Percentiles rank a stretch among this genome's conserved stretches.
phyloP scores from a whole-genome alignment of 352 stramenopile species.

The Pythium coloratum region DNA sequence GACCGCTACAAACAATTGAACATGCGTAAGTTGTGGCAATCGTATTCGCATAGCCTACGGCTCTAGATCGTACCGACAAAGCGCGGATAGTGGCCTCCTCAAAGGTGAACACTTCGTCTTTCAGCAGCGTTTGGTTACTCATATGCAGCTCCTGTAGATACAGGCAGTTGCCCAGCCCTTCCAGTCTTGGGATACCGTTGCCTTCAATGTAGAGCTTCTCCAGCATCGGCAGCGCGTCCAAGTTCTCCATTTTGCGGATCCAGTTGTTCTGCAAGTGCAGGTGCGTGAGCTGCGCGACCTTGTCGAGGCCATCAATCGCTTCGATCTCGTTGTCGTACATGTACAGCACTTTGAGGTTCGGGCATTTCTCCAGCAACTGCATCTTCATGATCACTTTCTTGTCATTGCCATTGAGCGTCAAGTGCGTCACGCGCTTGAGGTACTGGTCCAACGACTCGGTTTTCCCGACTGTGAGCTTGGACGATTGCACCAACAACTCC shows the following conservation, averaged over 20 bases:
- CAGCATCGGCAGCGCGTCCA: slow-evolving; percentile 40
- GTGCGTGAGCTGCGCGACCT: slow-evolving; percentile 55
- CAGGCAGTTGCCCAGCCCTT: slow-evolving; percentile 44
- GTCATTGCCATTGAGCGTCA: slow-evolving; percentile 56
- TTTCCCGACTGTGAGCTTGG: slow-evolving; percentile 70
- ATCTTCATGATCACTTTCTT: slow-evolving; percentile 52
- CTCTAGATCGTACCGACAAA: slow-evolving; percentile 34
- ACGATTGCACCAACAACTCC: slow-evolving; percentile 58
- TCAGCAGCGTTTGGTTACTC: slow-evolving; percentile 51
- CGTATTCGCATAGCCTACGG: too few species aligned
- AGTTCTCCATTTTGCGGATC: slow-evolving; percentile 49
- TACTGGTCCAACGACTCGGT: slow-evolving; percentile 62
- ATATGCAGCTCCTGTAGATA: slow-evolving; percentile 67
- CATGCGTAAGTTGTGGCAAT: background rate
- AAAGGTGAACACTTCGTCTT: slow-evolving; percentile 40
- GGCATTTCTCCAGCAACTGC: slow-evolving; percentile 61
- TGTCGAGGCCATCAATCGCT: slow-evolving; percentile 52
- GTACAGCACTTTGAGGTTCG: slow-evolving; percentile 72
- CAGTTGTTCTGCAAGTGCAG: slow-evolving; percentile 75
- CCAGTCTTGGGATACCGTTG: slow-evolving; percentile 59
- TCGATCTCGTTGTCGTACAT: slow-evolving; percentile 78
- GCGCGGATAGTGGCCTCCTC: slow-evolving; percentile 42
- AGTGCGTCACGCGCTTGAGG: slow-evolving; percentile 70
- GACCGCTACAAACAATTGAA: slow-evolving; percentile 33
- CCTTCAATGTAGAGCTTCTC: slow-evolving; percentile 78